phyloP scores from a whole-genome alignment of 2,329 filamentous ascomycete genomes.

The Pseudogymnoascus sp. region DNA sequence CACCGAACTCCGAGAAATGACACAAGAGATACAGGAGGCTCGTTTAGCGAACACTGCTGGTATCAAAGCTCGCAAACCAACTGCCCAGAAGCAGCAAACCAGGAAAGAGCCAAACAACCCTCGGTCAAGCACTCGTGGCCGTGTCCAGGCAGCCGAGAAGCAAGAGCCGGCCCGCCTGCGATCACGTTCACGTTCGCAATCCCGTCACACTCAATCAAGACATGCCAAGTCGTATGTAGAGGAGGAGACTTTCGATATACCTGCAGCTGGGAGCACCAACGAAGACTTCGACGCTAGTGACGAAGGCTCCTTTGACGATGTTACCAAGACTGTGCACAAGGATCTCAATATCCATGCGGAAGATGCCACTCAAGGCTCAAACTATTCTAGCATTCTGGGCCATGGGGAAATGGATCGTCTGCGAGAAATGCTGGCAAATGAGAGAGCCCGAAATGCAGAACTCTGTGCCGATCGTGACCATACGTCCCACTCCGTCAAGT shows the following conservation, averaged over 20 bases:
- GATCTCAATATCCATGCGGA: constrained; percentile 10
- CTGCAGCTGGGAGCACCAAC: constrained; percentile 12
- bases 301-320: constrained; percentile 10
- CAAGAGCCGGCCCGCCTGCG: constrained; percentile 6
- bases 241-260: constrained; percentile 39
- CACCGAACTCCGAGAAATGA: constrained; percentile 13
- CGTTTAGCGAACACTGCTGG: neutral
- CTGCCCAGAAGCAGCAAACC: neutral
- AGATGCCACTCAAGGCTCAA: constrained; percentile 5
- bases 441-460: constrained; percentile 8
- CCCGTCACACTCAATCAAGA: constrained; percentile 17
- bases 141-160: constrained; percentile 17
- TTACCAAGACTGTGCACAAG: constrained; percentile 12
- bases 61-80: neutral
- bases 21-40: constrained; percentile 15
- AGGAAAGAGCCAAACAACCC: neutral
- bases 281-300: constrained; percentile 3
- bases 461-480: neutral
- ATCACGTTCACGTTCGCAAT: constrained; percentile 8
- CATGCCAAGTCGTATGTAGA: constrained; percentile 32
- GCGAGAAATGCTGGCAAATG: constrained; percentile 11
- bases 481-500: neutral
- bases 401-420: constrained; percentile 13
- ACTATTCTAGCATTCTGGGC: constrained; percentile 12
- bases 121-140: neutral